Base-by-base conservation (phyloP, 2,329 filamentous ascomycete genomes). In the Diaporthe vaccinii region DNA sequence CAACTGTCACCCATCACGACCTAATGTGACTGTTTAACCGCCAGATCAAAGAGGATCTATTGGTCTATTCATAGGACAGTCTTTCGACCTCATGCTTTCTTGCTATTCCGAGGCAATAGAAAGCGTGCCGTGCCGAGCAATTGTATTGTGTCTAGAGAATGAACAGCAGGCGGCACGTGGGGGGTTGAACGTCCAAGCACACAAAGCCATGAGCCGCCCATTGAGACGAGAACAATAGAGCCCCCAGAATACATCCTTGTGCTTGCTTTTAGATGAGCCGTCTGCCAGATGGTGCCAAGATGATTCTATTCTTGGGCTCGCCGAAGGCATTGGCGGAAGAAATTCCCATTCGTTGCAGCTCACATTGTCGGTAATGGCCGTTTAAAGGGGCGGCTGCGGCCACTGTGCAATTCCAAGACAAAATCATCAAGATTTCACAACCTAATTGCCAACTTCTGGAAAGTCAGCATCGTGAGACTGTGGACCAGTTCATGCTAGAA, bases 381-480 rank as follows among this genome's bases (percentile, higher is more conserved):
- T 55, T 55, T 69, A 39, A 69, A 41, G 17, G 17, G n/a, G 49
- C 15, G 7, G 17, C 49, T 39, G 12, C 2, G 34, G 17, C 46
- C 46, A 14, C 20, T 31, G n/a, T 9, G 34, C 5, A 20, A 8
- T 15, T 44, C 22, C 14, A 6, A 34, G 41, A n/a, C 65, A 55
- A 20, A 22, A 28, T 31, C 34, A 22, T 55, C 49, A 20, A 55
- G 10, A 28, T 39, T 41, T 28, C 65, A 39, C 15, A 53, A 53
- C 12, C 31, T 14, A 39, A 20, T 36, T 25, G 7, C 34, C 22
- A 53, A 28, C 65, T 39, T 39, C 46, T 68, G 65, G 22, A 39
- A 53, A 68, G 65, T 28, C 22, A 68, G 65, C 46, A 28, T 25
- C 41, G 22, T 39, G 22, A 53, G 65, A 68, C 65, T 68, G 65